phyloP scores from a whole-genome alignment of 345 rosid species.

The Rhizophora apiculata region DNA sequence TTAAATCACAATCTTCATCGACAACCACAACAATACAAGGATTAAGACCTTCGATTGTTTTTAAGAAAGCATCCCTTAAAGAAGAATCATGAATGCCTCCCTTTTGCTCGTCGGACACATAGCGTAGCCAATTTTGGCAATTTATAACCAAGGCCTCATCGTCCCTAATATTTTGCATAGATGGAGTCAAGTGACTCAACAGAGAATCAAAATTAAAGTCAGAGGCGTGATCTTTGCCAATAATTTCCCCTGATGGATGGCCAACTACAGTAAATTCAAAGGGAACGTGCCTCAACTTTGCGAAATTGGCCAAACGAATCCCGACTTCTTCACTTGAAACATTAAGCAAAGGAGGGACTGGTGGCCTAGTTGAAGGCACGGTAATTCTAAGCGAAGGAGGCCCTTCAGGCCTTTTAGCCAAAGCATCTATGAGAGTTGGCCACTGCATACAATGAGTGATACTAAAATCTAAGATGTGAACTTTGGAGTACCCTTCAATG shows the following conservation, averaged over 20 bases:
- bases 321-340: conserved; percentile 51
- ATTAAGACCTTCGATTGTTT: conserved; percentile 39
- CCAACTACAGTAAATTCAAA: conserved; percentile 48
- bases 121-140: conserved; percentile 69
- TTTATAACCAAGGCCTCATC: conserved; percentile 63
- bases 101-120: conserved; percentile 39
- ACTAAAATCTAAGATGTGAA: conserved; percentile 63
- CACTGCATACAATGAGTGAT: conserved; percentile 74
- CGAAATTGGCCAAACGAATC: conserved; percentile 53
- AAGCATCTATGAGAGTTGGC: conserved; percentile 67
- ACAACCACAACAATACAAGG: conserved; percentile 47
- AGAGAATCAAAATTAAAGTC: conserved; percentile 35
- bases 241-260: conserved; percentile 7
- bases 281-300: conserved; percentile 50
- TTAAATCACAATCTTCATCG: conserved; percentile 61
- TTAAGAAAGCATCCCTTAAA: conserved; percentile 40
- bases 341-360: conserved; percentile 56
- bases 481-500: conserved; percentile 42
- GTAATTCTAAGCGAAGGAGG: conserved; percentile 63
- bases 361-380: conserved; percentile 49
- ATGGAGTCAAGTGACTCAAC: conserved; percentile 34
- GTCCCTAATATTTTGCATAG: conserved; percentile 29
- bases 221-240: conserved; percentile 19
- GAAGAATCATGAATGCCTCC: conserved; percentile 22
- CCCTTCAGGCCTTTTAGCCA: conserved; percentile 61